Evolutionary conservation across 2,329 filamentous ascomycete genomes (phyloP).

Genomic region (Aureobasidium sp.): DNA sequence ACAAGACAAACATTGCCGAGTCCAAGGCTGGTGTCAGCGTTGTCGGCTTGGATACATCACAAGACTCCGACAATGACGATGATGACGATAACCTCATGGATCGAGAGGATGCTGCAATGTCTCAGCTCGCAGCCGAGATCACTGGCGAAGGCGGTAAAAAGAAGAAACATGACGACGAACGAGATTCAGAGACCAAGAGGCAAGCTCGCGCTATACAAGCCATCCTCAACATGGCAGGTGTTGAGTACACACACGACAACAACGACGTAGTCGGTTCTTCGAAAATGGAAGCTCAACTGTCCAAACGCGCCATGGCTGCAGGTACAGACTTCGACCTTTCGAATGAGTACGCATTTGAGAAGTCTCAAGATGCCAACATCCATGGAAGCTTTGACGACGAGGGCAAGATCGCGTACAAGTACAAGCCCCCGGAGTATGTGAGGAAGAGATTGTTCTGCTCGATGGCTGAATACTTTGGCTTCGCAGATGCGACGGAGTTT

Average conservation of each 20-base stretch:
- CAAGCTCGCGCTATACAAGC: conserved; percentile 73
- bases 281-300: conserved; percentile 82
- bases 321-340: conserved; percentile 46
- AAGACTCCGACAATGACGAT: conserved; percentile 38
- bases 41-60: conserved; percentile 62
- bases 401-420: conserved; percentile 48
- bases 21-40: conserved; percentile 77
- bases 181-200: conserved; percentile 29
- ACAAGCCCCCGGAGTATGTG: conserved; percentile 68
- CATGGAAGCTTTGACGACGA: conserved; percentile 17
- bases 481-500: conserved; percentile 71
- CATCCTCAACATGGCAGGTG: conserved; percentile 79
- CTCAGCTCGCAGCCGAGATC: conserved; percentile 61
- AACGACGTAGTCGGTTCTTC: conserved; percentile 88
- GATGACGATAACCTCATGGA: conserved; percentile 23
- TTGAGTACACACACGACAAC: conserved; percentile 95
- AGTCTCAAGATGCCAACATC: conserved; percentile 1
- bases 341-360: conserved; percentile 52
- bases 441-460: conserved; percentile 79
- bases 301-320: conserved; percentile 62
- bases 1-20: conserved; percentile 96
- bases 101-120: conserved; percentile 58
- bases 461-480: conserved; percentile 74
- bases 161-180: conserved; percentile 24
- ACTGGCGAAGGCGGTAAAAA: conserved; percentile 35